Base-by-base conservation (phyloP, 768 basidiomycete species). In the Trametes cubensis region DNA sequence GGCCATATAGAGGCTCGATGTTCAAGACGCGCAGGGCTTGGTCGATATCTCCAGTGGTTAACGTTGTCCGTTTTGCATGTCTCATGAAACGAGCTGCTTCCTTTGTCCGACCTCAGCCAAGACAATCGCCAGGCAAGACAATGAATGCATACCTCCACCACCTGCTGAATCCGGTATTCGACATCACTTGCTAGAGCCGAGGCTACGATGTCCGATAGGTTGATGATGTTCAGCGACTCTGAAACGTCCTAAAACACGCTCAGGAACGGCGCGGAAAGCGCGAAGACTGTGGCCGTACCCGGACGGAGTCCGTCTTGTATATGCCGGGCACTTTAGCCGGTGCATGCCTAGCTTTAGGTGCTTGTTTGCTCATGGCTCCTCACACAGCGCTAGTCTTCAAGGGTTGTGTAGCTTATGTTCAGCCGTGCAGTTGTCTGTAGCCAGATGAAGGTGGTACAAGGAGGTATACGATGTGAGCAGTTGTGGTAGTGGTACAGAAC, bases 51-150 rank as follows among this genome's bases (percentile, higher is more conserved):
- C 87, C 81, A 6, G 94, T 91, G 10, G 87, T 90, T 74, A 99
- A 81, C 0, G 90, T 90, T n/a, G 90, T 94, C 57, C 97, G 82
- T 60, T 92, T 86, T 6, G 91, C 91, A 74, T 98, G 95, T 23
- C 94, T 85, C 92, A 96, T 97, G 76, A 96, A 99, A 54, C 95
- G 90, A 25, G 94, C 88, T 10, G 96, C 94, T 83, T 98, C 96
- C 90, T 95, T 15, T 7, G 23, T 65, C 57, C 28, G 21, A 58
- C 61, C 47, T 50, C 42, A 30, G 39, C 51, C 46, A 23, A 44
- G 20, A 26, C 25, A 28, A 42, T 13, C 14, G 56, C 13, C 18
- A 56, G 28, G 3, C 20, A 47, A 14, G 23, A 23, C n/a, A 23
- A 40, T 28, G 7, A 17, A 28, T 45, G 69, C 79, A 45, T 65